Percentiles rank a stretch among this genome's conserved stretches.
These are phyloP conservation scores for Voacanga thouarsii DNA, from an alignment of 257 asterid species.

Conservation along the genomic window DNA sequence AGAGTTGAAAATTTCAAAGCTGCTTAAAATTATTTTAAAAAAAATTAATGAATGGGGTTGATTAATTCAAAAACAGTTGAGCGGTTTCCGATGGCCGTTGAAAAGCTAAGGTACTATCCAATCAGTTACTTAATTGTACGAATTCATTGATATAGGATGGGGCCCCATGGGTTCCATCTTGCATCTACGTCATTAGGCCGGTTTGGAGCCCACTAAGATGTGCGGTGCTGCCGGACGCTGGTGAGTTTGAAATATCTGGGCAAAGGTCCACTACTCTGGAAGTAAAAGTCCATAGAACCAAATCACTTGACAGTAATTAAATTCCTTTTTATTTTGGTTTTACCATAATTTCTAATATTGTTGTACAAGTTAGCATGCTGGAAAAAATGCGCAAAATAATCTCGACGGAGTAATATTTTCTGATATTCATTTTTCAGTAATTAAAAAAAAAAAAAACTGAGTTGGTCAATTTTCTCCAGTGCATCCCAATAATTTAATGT, in stretches of 20 bases:
- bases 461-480: not conserved
- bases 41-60: conserved; percentile 10
- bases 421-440: too few relatives aligned
- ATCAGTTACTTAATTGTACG: not conserved
- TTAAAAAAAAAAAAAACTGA: not conserved
- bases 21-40: too few relatives aligned
- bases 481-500: conserved; percentile 1
- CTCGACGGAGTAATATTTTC: too few relatives aligned
- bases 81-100: conserved; percentile 45
- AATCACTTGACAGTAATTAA: not conserved
- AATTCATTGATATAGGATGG: not conserved
- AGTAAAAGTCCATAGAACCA: not conserved
- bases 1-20: not conserved
- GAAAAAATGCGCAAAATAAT: too few relatives aligned
- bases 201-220: conserved; percentile 55
- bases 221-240: conserved; percentile 39
- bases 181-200: conserved; percentile 48
- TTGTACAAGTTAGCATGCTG: too few relatives aligned
- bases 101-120: conserved; percentile 9
- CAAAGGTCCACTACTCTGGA: conserved; percentile 2
- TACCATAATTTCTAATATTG: too few relatives aligned
- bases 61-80: conserved; percentile 52
- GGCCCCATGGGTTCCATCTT: conserved; percentile 30
- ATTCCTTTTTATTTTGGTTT: not conserved
- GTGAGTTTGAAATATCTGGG: conserved; percentile 29